Evolutionary conservation across 305 asterid species (phyloP), one percentile per base, ranked within the genome.

Genomic region (Caryopteris hybrid): DNA sequence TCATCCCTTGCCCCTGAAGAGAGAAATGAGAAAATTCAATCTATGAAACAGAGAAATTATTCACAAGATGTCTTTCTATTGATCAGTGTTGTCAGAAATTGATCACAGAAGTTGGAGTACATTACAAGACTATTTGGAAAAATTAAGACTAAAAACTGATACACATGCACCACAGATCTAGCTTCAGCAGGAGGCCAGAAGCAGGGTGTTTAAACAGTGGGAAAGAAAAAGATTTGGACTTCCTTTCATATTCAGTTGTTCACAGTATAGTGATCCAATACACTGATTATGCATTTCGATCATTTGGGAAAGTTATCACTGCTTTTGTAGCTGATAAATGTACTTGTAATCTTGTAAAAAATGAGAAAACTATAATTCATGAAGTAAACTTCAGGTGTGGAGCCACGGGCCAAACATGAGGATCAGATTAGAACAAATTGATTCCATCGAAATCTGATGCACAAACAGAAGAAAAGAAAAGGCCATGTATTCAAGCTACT

Each of bases 1-100:
- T 74, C 97, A 94, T 94, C 74, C 96, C 97, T 74, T 87, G 99
- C 66, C 86, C 87, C 99, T 93, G 83, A 73, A 74, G 60, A 46
- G 65, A 64, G 31, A 73, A 36, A 39, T 21, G 11, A 59, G 62
- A 63, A 55, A 69, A 58, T 43, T 67, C 54, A 61, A 56, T 14
- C 7, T 33, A 48, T 6, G n/a, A 34, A 18, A 47, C 43, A 45
- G 17, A n/a, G 36, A 67, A 42, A 42, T 39, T 46, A 58, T 58
- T 53, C 64, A 59, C 50, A 23, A 18, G 61, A 23, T 50, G 57
- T 47, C 54, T 69, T 66, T 45, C 55, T 60, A 72, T 36, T 25
- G 43, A 34, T 59, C n/a, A 57, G 51, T 13, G 52, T 11, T 13
- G 55, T 31, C 51, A 3, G 23, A 57, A 51, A 48, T 23, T 20